Conservation (phyloP, 1,139 yeast genomes). For the Lodderomyces jiufengensis region DNA sequence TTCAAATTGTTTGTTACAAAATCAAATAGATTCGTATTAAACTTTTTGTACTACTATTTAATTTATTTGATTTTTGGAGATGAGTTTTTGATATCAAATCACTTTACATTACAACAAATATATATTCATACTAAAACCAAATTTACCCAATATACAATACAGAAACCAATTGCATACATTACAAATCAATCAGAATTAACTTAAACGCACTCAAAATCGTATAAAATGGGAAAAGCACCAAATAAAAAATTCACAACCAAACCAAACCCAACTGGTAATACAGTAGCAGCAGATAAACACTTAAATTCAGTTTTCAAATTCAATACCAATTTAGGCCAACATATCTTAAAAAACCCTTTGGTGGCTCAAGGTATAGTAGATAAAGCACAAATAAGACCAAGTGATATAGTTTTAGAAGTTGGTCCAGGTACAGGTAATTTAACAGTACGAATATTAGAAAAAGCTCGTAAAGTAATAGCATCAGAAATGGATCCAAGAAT, state of each 20-base stretch:
- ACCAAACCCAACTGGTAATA: slow-evolving; percentile 41
- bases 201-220: too few species aligned
- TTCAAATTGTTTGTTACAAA: too few species aligned
- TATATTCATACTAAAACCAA: too few species aligned
- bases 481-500: slow-evolving; percentile 98
- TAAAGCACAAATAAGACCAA: slow-evolving; percentile 88
- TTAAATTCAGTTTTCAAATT: slow-evolving; percentile 86
- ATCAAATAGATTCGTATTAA: too few species aligned
- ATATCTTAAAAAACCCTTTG: slow-evolving; percentile 89
- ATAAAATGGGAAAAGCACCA: slow-evolving; percentile 51
- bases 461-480: slow-evolving; percentile 88
- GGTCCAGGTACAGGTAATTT: slow-evolving; percentile 99
- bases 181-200: too few species aligned
- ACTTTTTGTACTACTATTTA: too few species aligned
- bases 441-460: slow-evolving; percentile 87
- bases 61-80: too few species aligned
- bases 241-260: slow-evolving; percentile 49
- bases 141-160: too few species aligned
- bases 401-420: slow-evolving; percentile 90
- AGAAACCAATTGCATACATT: too few species aligned
- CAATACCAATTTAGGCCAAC: slow-evolving; percentile 97
- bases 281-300: slow-evolving; percentile 64
- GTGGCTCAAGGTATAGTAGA: slow-evolving; percentile 98
- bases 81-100: too few species aligned
- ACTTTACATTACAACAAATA: too few species aligned